These are phyloP conservation scores for Ascochyta fabae DNA, from an alignment of 2,329 filamentous ascomycete species.

Conservation along the genomic window DNA sequence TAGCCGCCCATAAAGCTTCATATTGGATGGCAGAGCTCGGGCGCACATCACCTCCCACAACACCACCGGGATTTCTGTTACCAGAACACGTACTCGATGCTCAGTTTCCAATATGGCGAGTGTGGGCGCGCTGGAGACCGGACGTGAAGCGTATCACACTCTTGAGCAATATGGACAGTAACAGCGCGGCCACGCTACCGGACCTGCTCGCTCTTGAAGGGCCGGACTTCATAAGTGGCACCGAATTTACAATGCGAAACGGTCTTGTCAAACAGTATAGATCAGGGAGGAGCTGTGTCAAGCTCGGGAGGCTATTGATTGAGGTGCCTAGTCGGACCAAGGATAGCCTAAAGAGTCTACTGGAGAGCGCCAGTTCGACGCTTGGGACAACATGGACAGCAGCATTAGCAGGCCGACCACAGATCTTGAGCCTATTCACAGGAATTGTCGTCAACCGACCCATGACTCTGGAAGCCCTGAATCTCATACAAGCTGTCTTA, in stretches of 20 bases:
- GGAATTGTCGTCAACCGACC: conserved; percentile 23
- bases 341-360: conserved; percentile 21
- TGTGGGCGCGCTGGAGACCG: conserved; percentile 42
- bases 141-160: conserved; percentile 23
- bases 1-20: conserved; percentile 26
- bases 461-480: conserved; percentile 28
- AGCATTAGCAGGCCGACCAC: neutral
- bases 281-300: conserved; percentile 17
- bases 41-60: conserved; percentile 10
- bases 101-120: conserved; percentile 35
- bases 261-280: conserved; percentile 32
- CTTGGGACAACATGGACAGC: conserved; percentile 19
- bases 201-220: conserved; percentile 41
- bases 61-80: conserved; percentile 17
- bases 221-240: conserved; percentile 35
- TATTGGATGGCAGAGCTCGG: conserved; percentile 32
- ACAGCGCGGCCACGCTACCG: conserved; percentile 22
- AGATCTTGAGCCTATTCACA: conserved; percentile 27
- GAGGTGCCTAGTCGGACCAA: conserved; percentile 30
- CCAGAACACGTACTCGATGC: conserved; percentile 34
- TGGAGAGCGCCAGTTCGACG: conserved; percentile 20
- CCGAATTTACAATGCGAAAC: conserved; percentile 27
- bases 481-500: conserved; percentile 30
- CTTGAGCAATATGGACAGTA: conserved; percentile 21
- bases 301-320: conserved; percentile 28